Conservation (phyloP, 768 basidiomycete genomes). For the Daedalea quercina region DNA sequence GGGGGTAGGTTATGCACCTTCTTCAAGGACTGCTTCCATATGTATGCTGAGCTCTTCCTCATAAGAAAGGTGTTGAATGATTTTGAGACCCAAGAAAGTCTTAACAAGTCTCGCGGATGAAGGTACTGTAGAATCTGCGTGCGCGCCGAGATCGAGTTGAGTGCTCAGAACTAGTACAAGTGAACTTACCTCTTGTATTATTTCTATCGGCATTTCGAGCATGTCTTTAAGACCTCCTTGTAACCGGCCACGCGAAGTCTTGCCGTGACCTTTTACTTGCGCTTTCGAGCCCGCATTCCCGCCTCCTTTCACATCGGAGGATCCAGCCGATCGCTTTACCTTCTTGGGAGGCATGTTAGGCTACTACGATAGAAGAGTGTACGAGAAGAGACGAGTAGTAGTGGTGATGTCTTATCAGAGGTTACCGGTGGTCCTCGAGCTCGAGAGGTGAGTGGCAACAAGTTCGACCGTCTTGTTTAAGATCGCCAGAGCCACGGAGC, state of each 20-base stretch:
- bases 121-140: constrained; percentile 3
- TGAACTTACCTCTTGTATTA: background rate
- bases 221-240: no score
- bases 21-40: background rate
- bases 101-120: constrained; percentile 7
- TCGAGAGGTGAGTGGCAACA: constrained; percentile 33
- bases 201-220: constrained; percentile 4
- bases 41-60: background rate
- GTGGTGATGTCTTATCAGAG: constrained; percentile 35
- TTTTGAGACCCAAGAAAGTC: constrained; percentile 2
- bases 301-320: no score
- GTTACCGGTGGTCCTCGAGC: constrained; percentile 61
- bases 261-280: no score
- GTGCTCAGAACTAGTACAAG: background rate
- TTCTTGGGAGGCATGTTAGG: no score
- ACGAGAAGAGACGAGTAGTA: no score
- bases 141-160: no score
- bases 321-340: no score
- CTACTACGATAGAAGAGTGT: no score
- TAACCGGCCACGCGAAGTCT: no score
- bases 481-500: no score
- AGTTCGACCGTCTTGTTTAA: no score
- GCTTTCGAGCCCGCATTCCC: no score
- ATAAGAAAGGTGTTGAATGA: constrained; percentile 3
- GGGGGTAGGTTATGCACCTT: background rate